Evolutionary conservation across 257 asterid species (phyloP).

Genomic region (Solanum paucissectum): DNA sequence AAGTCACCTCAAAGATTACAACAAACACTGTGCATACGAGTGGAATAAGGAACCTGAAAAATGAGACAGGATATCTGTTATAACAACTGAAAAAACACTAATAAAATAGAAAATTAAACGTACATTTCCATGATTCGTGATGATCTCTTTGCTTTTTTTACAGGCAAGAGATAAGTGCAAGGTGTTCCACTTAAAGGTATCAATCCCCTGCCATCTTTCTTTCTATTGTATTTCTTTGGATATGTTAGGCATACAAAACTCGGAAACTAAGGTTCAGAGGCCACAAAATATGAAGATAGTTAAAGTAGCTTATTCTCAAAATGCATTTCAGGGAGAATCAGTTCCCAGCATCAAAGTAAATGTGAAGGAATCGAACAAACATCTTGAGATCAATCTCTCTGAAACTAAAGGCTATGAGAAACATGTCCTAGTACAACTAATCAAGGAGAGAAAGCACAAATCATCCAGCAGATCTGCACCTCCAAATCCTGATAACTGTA

Average conservation of each 20-base stretch:
- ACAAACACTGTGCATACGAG: background rate
- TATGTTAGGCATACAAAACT: background rate
- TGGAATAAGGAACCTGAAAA: background rate
- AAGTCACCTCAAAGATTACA: background rate
- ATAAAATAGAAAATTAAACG: background rate
- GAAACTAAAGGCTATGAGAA: conserved; percentile 75
- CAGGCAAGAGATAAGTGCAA: conserved; percentile 33
- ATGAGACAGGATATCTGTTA: background rate
- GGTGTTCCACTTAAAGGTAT: conserved; percentile 30
- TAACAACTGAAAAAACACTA: background rate
- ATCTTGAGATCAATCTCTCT: conserved; percentile 64
- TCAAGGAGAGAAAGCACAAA: conserved; percentile 33
- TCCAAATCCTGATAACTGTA: conserved; percentile 26
- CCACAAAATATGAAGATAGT: background rate
- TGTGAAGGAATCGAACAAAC: conserved; percentile 45
- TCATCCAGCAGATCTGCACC: conserved; percentile 2
- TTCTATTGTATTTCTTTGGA: background rate
- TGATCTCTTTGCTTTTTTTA: conserved; percentile 1
- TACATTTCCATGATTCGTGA: background rate
- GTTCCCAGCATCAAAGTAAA: conserved; percentile 57
- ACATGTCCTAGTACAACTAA: conserved; percentile 60
- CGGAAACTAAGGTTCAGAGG: background rate
- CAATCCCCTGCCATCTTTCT: background rate
- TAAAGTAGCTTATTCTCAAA: background rate
- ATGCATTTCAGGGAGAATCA: conserved; percentile 58